Base-by-base conservation (phyloP, 129 eudicot species). In the Glebionis coronaria region DNA sequence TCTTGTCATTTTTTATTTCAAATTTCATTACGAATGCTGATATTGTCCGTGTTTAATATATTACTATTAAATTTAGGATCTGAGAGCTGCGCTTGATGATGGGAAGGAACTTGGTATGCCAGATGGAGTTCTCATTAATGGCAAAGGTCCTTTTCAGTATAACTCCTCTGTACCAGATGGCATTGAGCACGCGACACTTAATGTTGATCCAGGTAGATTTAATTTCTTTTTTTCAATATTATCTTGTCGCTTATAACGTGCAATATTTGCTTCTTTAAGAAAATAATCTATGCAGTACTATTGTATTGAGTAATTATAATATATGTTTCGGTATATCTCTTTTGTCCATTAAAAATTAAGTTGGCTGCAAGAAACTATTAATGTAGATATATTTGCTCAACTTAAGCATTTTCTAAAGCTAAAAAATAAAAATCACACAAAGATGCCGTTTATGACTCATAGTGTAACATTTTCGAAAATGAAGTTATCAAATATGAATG, bases 81-180 rank as follows among this genome's bases (percentile, higher is more conserved):
- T 94, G 55, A 78, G 95, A 71, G 75, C 61, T 40, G 77, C 79
- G 1, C 88, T 94, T 68, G 88, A 89, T 66, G 76, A 66, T 25
- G 99, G 99, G 28, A 84, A 81, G 61, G 82, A 82, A 3, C 86
- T 94, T 60, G 99, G 99, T 13, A 94, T 87, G 90, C 99, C 99
- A 3, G 97, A 94, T 68, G 99, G 99, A 16, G 99, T 84, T 73
- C 87, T 94, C 12, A 94, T 94, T 76, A 94, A 94, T 71, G 99
- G 99, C 40, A 94, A 83, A 67, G 99, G 99, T 54, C 99, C 99
- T 12, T 94, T 81, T 72, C 78, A 80, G 68, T 94, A 94, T 76
- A 90, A 90, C 45, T 66, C 78, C 4, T 84, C 98, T 19, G 97
- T 89, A 29, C 93, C 95, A 7, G 90, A 73, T 77, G 95, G 93